phyloP scores from a whole-genome alignment of 2,329 filamentous ascomycete species.

The Trichoderma semiorbis region DNA sequence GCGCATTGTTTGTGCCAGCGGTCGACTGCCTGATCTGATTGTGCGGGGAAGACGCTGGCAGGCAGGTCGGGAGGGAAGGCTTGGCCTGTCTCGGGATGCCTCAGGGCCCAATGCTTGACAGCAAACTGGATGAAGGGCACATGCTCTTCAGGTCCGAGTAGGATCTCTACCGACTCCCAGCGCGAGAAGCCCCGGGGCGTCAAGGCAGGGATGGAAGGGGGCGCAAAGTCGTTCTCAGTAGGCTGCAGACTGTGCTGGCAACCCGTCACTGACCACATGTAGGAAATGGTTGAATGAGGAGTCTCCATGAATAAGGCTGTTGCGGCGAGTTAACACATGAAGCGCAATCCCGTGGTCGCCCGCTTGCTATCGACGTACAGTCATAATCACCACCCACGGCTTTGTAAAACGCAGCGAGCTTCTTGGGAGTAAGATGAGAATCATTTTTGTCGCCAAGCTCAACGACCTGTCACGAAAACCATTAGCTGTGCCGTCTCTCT shows the following conservation, averaged over 20 bases:
- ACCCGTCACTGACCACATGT: constrained; percentile 87
- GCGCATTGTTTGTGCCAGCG: constrained; percentile 81
- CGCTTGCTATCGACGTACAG: constrained; percentile 37
- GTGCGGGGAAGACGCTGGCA: constrained; percentile 62
- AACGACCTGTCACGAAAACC: constrained; percentile 42
- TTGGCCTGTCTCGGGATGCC: constrained; percentile 69
- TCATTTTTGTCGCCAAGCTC: constrained; percentile 57
- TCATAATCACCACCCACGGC: constrained; percentile 74
- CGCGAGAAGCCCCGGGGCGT: constrained; percentile 82
- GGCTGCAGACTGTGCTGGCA: constrained; percentile 86
- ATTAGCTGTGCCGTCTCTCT: constrained; percentile 20
- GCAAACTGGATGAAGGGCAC: constrained; percentile 78
- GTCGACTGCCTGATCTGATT: constrained; percentile 75
- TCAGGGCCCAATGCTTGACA: constrained; percentile 71
- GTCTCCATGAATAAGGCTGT: constrained; percentile 73
- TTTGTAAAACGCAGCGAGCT: constrained; percentile 75
- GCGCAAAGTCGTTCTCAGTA: constrained; percentile 65
- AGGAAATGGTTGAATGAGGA: constrained; percentile 72
- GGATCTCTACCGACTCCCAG: constrained; percentile 89
- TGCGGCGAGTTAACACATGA: constrained; percentile 6
- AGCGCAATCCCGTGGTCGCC: background rate
- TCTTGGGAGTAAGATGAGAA: constrained; percentile 57
- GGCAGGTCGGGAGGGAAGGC: constrained; percentile 61
- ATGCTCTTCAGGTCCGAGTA: constrained; percentile 85
- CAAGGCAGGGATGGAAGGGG: constrained; percentile 77